Conservation (phyloP, 2,329 filamentous ascomycete species). For the Rhynchosporium graminicola region DNA sequence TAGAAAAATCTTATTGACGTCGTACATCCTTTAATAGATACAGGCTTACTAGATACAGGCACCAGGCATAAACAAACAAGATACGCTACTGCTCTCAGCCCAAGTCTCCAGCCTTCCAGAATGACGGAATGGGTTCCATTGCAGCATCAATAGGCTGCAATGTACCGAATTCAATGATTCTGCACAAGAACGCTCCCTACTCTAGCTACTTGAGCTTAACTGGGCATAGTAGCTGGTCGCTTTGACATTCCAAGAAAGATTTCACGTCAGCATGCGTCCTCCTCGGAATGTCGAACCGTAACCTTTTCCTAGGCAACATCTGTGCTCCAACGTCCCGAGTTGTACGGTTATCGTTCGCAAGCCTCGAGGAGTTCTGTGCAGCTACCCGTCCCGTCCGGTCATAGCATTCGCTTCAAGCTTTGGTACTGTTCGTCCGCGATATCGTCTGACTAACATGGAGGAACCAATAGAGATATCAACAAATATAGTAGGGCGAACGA, state of each 20-base stretch:
- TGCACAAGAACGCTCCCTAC: background rate
- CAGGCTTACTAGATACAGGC: background rate
- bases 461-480: background rate
- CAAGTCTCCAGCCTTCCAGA: constrained; percentile 5
- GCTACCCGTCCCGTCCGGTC: constrained; percentile 10
- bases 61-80: background rate
- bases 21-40: background rate
- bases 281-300: background rate
- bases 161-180: background rate
- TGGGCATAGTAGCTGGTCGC: constrained; percentile 4
- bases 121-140: background rate
- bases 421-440: constrained; percentile 1
- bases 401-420: constrained; percentile 8
- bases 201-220: background rate
- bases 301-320: background rate
- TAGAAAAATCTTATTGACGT: background rate
- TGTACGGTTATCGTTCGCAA: background rate
- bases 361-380: constrained; percentile 4
- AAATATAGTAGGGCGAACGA: background rate
- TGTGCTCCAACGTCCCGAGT: background rate
- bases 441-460: background rate
- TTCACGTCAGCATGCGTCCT: background rate
- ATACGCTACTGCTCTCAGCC: background rate
- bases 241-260: background rate
- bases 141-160: background rate